Base-by-base conservation (phyloP, 2,329 filamentous ascomycete genomes). In the Colletotrichum sp. region DNA sequence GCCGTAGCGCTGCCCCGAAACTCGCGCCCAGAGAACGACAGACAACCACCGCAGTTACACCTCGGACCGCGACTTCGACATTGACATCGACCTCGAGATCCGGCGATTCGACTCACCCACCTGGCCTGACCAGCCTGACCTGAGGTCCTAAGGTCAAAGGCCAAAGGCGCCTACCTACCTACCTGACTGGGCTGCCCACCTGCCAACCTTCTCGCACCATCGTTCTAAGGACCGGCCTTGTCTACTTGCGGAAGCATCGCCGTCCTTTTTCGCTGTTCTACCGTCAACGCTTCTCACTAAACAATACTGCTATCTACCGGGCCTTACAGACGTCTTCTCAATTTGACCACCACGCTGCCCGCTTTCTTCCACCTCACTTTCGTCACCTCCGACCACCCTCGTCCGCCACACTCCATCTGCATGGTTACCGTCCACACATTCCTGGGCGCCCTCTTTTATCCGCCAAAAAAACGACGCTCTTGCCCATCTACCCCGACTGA, bases 401-500 rank as follows among this genome's bases (percentile, higher is more conserved):
- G 52, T 59, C 66, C 28, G 16, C 71, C 52, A 55, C 43, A 32
- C 73, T 57, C 63, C 73, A 57, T 67, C 69, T 75, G 68, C 69
- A 67, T 63, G 52, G 30, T 67, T 63, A 39, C 32, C 55, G 55
- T 67, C 34, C 34, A 36, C 21, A 57, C 26, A 16, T 32, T 26
- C 69, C 57, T 73, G 61, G 68, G 48, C 52, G 72, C 68, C 24
- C 67, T 72, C 68, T 67, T 66, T 72, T 71, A 61, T 72, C 69
- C 68, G 61, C 57, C 68, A 63, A 68, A 74, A 71, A 59, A 59
- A 13, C 30, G 32, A 39, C 48, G 21, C 52, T 61, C 34, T 34
- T 28, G 32, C 61, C 43, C 28, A 34, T 39, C 48, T 16, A 67
- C 48, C 65, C 68, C 61, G 55, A 75, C 61, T 63, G 52, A 61